Conservation (phyloP, 179 eudicot genomes). For the Patellifolia procumbens region DNA sequence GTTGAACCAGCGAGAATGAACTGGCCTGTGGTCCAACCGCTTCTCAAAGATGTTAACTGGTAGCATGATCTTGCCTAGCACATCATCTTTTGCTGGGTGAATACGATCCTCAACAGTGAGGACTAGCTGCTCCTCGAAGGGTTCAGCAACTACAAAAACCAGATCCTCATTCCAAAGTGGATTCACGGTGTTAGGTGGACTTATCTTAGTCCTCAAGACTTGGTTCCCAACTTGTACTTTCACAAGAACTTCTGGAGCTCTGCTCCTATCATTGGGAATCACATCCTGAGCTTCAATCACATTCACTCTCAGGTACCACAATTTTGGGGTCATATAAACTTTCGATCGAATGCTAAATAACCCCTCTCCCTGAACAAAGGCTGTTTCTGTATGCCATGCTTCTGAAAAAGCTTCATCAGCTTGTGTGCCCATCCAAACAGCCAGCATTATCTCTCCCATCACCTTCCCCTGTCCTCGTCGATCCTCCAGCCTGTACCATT, state of each 20-base stretch:
- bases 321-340: conserved; percentile 44
- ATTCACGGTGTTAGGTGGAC: conserved; percentile 29
- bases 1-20: conserved; percentile 45
- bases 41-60: conserved; percentile 38
- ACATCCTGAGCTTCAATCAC: conserved; percentile 44
- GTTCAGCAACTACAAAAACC: conserved; percentile 43
- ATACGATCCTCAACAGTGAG: conserved; percentile 37
- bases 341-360: conserved; percentile 41
- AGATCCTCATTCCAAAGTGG: conserved; percentile 45
- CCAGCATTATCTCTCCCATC: conserved; percentile 42
- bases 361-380: conserved; percentile 44
- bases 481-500: conserved; percentile 45
- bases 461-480: conserved; percentile 42
- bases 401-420: conserved; percentile 48
- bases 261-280: conserved; percentile 35
- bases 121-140: conserved; percentile 41
- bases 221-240: conserved; percentile 44
- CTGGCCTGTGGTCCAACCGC: conserved; percentile 42
- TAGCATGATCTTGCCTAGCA: conserved; percentile 34
- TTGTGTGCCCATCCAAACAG: conserved; percentile 47
- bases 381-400: conserved; percentile 46
- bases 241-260: conserved; percentile 37
- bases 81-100: conserved; percentile 41
- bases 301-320: conserved; percentile 45
- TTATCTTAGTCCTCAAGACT: conserved; percentile 38